Evolutionary conservation across 371 early-diverging fungal genomes (phyloP).

Genomic region (Mortierella sp.): DNA sequence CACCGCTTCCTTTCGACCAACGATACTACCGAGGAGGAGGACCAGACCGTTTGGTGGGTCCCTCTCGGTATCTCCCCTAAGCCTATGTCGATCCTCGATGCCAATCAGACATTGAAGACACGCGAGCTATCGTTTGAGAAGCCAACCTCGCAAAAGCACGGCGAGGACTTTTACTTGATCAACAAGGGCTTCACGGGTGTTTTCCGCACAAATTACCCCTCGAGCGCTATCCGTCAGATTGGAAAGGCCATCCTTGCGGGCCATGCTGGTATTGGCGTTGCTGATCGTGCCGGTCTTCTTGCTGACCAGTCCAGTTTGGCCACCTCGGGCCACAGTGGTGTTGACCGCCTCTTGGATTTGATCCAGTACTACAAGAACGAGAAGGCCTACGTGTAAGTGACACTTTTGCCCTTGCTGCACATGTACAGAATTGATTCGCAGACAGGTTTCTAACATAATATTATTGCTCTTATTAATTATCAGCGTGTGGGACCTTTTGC

Average conservation of each 20-base stretch:
- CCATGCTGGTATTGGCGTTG: conserved; percentile 53
- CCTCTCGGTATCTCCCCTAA: conserved; percentile 66
- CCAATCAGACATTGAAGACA: conserved; percentile 53
- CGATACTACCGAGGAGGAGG: conserved; percentile 75
- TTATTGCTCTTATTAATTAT: neutral
- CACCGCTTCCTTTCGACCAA: conserved; percentile 85
- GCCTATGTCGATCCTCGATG: conserved; percentile 37
- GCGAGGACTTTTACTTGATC: conserved; percentile 65
- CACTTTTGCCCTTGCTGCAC: neutral
- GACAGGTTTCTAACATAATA: neutral
- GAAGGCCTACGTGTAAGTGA: conserved; percentile 66
- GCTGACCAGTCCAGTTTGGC: conserved; percentile 76
- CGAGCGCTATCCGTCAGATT: conserved; percentile 59
- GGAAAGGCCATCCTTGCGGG: conserved; percentile 60
- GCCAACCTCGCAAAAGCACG: conserved; percentile 9
- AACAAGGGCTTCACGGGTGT: conserved; percentile 75
- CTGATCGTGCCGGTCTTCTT: conserved; percentile 75
- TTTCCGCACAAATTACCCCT: conserved; percentile 78
- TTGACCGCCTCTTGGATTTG: conserved; percentile 73
- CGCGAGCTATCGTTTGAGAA: conserved; percentile 47
- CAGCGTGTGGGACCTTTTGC: conserved; percentile 67
- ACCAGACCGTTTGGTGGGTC: conserved; percentile 80
- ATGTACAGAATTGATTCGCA: neutral
- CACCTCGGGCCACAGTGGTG: conserved; percentile 69
- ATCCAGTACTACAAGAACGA: conserved; percentile 74